phyloP scores from a whole-genome alignment of 2,329 filamentous ascomycete genomes.

The Fusarium foetens region DNA sequence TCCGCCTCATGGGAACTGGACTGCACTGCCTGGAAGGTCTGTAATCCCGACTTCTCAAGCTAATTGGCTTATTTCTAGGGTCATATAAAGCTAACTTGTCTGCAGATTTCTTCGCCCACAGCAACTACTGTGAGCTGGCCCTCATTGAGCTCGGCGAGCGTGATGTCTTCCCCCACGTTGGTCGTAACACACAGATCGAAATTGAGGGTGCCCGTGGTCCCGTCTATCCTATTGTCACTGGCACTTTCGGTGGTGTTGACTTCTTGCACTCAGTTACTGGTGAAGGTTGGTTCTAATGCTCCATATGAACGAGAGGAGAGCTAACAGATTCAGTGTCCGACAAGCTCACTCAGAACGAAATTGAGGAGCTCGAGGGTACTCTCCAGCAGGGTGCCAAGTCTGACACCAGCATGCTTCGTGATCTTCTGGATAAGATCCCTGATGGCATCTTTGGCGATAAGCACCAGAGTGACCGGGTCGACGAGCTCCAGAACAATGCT shows the following conservation, averaged over 20 bases:
- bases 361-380: constrained; percentile 87
- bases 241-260: constrained; percentile 94
- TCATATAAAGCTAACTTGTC: constrained; percentile 13
- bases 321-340: constrained; percentile 71
- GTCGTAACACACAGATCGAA: constrained; percentile 74
- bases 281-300: constrained; percentile 58
- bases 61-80: background rate
- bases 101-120: constrained; percentile 87
- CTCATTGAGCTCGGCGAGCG: constrained; percentile 86
- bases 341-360: constrained; percentile 90
- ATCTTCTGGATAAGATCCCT: constrained; percentile 84
- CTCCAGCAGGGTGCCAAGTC: constrained; percentile 71
- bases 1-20: constrained; percentile 86
- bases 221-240: constrained; percentile 87
- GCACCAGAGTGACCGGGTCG: constrained; percentile 78
- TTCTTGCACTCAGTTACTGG: constrained; percentile 89
- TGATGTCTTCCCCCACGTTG: constrained; percentile 88
- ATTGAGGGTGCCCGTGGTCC: constrained; percentile 71
- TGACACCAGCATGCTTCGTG: constrained; percentile 79
- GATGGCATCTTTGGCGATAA: constrained; percentile 80
- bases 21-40: constrained; percentile 86
- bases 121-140: constrained; percentile 90
- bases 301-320: background rate
- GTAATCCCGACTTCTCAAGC: constrained; percentile 17
- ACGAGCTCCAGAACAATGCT: constrained; percentile 82